phyloP scores from a whole-genome alignment of 192 early-diverging fungal genomes.

The Coemansia sp. region DNA sequence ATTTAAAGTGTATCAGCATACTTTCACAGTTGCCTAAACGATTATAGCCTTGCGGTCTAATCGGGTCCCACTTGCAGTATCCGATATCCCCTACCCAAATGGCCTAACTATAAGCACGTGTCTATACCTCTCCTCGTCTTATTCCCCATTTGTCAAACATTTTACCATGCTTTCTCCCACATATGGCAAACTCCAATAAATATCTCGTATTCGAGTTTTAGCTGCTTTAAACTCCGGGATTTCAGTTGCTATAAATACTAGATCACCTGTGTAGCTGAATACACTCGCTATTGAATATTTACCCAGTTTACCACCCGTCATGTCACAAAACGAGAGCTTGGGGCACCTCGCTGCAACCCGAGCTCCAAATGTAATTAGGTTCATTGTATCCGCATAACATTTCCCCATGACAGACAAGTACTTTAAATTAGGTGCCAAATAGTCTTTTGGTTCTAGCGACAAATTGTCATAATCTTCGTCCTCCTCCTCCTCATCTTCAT shows the following conservation, averaged over 20 bases:
- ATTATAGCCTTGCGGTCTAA: too few relatives aligned
- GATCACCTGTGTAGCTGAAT: neutral
- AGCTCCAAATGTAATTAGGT: neutral
- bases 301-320: neutral
- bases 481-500: neutral
- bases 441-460: neutral
- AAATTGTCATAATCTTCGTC: neutral
- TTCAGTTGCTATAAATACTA: neutral
- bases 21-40: too few relatives aligned
- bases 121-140: too few relatives aligned
- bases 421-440: neutral
- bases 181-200: neutral
- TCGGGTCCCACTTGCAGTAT: too few relatives aligned
- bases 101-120: too few relatives aligned
- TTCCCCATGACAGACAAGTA: neutral
- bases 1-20: too few relatives aligned
- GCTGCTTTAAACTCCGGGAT: conserved; percentile 2
- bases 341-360: neutral
- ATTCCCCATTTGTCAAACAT: neutral
- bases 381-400: neutral
- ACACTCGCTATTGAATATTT: neutral
- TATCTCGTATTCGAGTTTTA: neutral
- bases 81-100: too few relatives aligned
- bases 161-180: neutral
- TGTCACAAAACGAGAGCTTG: neutral